phyloP scores from a whole-genome alignment of 2,329 filamentous ascomycete species.

The Rhynchosporium agropyri region DNA sequence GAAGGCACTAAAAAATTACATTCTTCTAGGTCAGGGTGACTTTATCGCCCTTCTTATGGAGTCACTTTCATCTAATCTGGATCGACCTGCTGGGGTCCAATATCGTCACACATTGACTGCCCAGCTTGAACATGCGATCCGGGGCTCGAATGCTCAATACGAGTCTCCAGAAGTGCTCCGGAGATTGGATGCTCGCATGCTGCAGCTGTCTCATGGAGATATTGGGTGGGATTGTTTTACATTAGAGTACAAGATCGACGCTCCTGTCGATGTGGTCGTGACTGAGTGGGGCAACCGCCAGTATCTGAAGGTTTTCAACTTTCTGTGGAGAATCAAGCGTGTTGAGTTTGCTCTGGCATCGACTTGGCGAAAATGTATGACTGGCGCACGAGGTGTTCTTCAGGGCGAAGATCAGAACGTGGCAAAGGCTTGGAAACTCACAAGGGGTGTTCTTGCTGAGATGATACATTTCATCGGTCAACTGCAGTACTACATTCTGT shows the following conservation, averaged over 20 bases:
- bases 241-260: constrained; percentile 96
- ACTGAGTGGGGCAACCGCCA: constrained; percentile 94
- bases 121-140: constrained; percentile 96
- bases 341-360: constrained; percentile 92
- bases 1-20: constrained; percentile 88
- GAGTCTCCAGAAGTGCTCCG: constrained; percentile 90
- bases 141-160: constrained; percentile 95
- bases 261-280: constrained; percentile 94
- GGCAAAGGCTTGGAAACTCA: constrained; percentile 83
- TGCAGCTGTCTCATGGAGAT: constrained; percentile 93
- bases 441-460: constrained; percentile 85
- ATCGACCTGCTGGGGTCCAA: constrained; percentile 93
- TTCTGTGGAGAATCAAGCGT: constrained; percentile 96
- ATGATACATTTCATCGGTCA: constrained; percentile 99
- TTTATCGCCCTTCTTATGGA: constrained; percentile 98
- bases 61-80: constrained; percentile 87
- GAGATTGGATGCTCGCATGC: constrained; percentile 94
- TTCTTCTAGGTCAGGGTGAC: constrained; percentile 92
- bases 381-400: constrained; percentile 87
- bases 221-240: constrained; percentile 99
- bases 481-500: constrained; percentile 97
- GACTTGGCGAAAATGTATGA: constrained; percentile 96
- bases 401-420: constrained; percentile 72
- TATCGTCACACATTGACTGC: constrained; percentile 96
- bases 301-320: constrained; percentile 99